Base-by-base conservation (phyloP, 768 basidiomycete species). In the Mrakia frigida region DNA sequence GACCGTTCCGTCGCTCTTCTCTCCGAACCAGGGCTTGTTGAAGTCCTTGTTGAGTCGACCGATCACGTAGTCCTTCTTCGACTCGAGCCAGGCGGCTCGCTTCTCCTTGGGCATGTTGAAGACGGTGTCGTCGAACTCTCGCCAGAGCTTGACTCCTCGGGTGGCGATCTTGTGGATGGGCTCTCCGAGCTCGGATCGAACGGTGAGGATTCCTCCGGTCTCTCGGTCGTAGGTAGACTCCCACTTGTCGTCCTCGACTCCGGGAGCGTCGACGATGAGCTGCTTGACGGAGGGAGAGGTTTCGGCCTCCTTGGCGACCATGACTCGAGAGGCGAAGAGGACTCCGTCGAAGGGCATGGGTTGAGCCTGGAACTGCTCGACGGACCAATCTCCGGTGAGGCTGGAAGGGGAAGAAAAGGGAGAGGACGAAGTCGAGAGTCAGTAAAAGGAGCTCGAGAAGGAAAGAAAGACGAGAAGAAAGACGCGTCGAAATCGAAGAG, bases 151-250 rank as follows among this genome's bases (percentile, higher is more conserved):
- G 84, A 99, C 93, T 50, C 88, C 97, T 68, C 97, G 92, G 59
- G 90, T 99, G 46, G 97, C 95, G 82, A 99, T 92, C 87, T 99
- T 99, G 86, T 99, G 97, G 80, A 98, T 98, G 16, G 97, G 97
- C 84, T 99, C 97, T 56, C 95, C 95, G 69, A 99, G 88, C 86
- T 99, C 97, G 6, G 96, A 98, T 79, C 91, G 92, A 78, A 99
- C 97, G 9, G 96, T 98, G 78, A 98, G 87, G 80, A 98, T 91
- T 50, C 97, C 96, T 75, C 96, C 97, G 9, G 94, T 97, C 77
- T 94, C 91, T 84, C 92, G 94, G 79, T 87, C 84, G 83, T 98
- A 98, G 0, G 97, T 98, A 46, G 91, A 92, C 82, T 98, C 96
- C 84, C 95, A 98, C 74, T 90, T 86, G 71, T 86, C 87, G 81